Base-by-base conservation (phyloP, 148 eudicot species). In the Rhododendron williamsianum region DNA sequence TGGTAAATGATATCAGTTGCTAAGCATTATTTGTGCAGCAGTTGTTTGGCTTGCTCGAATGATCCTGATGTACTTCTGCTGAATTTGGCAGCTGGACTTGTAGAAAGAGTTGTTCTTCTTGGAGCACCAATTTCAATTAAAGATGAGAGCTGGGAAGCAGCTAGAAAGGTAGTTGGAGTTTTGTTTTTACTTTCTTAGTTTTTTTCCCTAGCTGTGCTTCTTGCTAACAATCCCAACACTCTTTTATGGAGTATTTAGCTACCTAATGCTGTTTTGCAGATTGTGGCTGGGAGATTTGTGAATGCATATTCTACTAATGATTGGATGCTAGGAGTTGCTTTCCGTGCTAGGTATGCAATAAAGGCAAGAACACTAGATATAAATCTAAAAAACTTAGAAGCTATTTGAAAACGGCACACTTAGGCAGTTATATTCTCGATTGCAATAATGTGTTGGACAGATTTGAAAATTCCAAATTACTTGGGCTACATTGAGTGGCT, bases 281-380 rank as follows among this genome's bases (percentile, higher is more conserved):
- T 95, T 71, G 99, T 97, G 72, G 90, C 98, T 85, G 99, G 99
- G 71, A 97, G 99, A 93, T 97, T 95, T 63, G 88, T 94, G 83
- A 95, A 97, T 88, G 98, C 91, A 84, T 97, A 87, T 88, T 92
- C 99, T 73, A 89, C 90, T 58, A 94, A 92, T 87, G 99, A 95
- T 90, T 97, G 99, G 99, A 97, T 92, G 86, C 96, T 97, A 67
- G 99, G 99, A 76, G 88, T 97, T 81, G 99, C 99, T 74, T 97
- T 97, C 88, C 99, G 99, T 82, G 98, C 99, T 74, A 96, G 92
- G 99, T 94, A 94, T 73, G 46, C 83, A 56, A 80, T 69, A 46
- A 78, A 54, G 27, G 41, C 81, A 45, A 18, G 19, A 51, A 33
- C 46, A 23, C 77, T 67, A 23, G 13, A 54, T 45, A 7, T 21